Evolutionary conservation across 176 grass and related monocot species (phyloP), one percentile per base, ranked within the genome.

Genomic region (Tuctoria greenei): DNA sequence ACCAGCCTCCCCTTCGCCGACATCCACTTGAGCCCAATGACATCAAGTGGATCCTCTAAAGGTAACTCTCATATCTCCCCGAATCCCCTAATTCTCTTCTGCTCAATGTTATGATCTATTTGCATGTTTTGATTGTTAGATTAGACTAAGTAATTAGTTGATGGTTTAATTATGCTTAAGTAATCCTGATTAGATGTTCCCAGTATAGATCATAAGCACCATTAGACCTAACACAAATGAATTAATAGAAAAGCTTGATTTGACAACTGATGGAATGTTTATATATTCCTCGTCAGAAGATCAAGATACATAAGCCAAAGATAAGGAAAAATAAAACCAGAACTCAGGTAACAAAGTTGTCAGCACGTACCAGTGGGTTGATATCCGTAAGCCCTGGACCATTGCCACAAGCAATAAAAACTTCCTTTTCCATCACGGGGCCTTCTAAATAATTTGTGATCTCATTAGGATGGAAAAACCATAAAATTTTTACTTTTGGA

Each of bases 401-500:
- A 58, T 87, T 69, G 47, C 90, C 90, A 46, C 57, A 87, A 58
- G 90, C 86, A 74, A 93, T 81, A 87, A 93, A 93, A 55, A 93
- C 78, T 71, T 93, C 90, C 6, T 89, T 93, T 39, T 89, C 78
- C 73, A 67, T 66, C 24, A 86, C 57, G 62, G 78, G 56, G 35
- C 62, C 84, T 50, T 17, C 51, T 59, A 93, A 79, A 79, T 84
- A 67, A 67, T 72, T 75, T 50, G 35, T 57, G 28, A 93, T 83
- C 69, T 93, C 90, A 75, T 82, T 40, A 37, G 87, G 87, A 9
- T 68, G 25, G 42, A 93, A 93, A 82, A 90, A 93, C 90, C 90
- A 93, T 72, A 93, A 57, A 79, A 93, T 87, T 55, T 93, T 93
- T 52, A 89, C 72, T 89, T 72, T 93, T 69, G 79, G 89, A 55